Evolutionary conservation across 2,329 filamentous ascomycete genomes (phyloP).

Genomic region (Sclerotinia spermophila): DNA sequence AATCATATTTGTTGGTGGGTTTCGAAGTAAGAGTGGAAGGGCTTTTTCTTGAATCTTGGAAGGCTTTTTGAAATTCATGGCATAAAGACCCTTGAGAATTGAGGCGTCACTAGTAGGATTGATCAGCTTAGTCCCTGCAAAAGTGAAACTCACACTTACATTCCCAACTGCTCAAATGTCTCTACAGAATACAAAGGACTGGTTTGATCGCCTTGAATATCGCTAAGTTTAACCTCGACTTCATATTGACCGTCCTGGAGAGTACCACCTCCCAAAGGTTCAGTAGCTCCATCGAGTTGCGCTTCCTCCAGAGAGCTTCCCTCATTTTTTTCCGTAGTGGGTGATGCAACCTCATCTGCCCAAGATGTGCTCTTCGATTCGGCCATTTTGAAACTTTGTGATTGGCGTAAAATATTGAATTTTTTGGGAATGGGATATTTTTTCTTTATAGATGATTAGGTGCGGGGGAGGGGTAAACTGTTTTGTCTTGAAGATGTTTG

Average conservation of each 20-base stretch:
- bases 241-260: slow-evolving; percentile 73
- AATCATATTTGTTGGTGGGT: slow-evolving; percentile 92
- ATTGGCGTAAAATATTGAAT: slow-evolving; percentile 3
- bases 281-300: slow-evolving; percentile 46
- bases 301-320: slow-evolving; percentile 22
- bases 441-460: not conserved
- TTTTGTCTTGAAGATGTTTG: slow-evolving; percentile 6
- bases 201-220: slow-evolving; percentile 79
- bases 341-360: slow-evolving; percentile 42
- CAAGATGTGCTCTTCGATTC: slow-evolving; percentile 34
- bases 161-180: slow-evolving; percentile 77
- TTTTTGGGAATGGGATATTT: not conserved
- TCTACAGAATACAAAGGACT: slow-evolving; percentile 84
- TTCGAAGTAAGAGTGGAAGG: slow-evolving; percentile 77
- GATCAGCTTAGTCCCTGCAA: slow-evolving; percentile 18
- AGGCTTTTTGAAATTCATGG: slow-evolving; percentile 87
- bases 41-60: slow-evolving; percentile 98
- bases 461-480: not conserved
- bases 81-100: slow-evolving; percentile 72
- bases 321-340: slow-evolving; percentile 23
- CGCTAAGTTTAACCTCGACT: slow-evolving; percentile 88
- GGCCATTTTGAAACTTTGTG: slow-evolving; percentile 2
- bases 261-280: slow-evolving; percentile 46
- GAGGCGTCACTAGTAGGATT: slow-evolving; percentile 46
- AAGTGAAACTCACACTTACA: slow-evolving; percentile 49